Conservation (phyloP, 2,329 filamentous ascomycete species). For the Pseudogymnoascus sp. region DNA sequence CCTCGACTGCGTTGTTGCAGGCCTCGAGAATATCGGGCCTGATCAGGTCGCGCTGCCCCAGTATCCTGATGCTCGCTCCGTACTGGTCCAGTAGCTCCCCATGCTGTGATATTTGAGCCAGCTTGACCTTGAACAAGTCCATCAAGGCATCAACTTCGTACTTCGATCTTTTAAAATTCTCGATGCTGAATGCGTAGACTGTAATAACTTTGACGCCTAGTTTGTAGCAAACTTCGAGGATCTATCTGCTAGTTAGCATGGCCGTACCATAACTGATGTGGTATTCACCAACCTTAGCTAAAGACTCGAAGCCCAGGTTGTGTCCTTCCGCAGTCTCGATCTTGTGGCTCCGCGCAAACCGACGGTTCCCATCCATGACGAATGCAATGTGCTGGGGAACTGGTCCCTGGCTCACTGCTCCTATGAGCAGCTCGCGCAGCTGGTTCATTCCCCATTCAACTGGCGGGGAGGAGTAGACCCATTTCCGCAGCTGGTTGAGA, state of each 20-base stretch:
- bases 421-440: constrained; percentile 77
- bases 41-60: constrained; percentile 78
- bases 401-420: constrained; percentile 79
- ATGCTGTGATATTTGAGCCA: constrained; percentile 84
- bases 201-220: constrained; percentile 94
- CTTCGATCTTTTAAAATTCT: constrained; percentile 96
- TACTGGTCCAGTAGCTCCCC: constrained; percentile 90
- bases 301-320: constrained; percentile 87
- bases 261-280: neutral
- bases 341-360: constrained; percentile 80
- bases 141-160: constrained; percentile 96
- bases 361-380: constrained; percentile 96
- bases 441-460: constrained; percentile 80
- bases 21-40: constrained; percentile 82
- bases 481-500: constrained; percentile 56
- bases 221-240: constrained; percentile 97
- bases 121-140: constrained; percentile 94
- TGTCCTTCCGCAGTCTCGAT: constrained; percentile 97
- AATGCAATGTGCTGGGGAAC: constrained; percentile 97
- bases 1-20: constrained; percentile 74
- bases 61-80: constrained; percentile 74
- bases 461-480: constrained; percentile 81
- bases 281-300: constrained; percentile 61
- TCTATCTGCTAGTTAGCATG: constrained; percentile 39
- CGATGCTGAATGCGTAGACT: constrained; percentile 96